These are phyloP conservation scores for Chlorociboria aeruginascens DNA, from an alignment of 495 filamentous ascomycete species.

Conservation along the genomic window DNA sequence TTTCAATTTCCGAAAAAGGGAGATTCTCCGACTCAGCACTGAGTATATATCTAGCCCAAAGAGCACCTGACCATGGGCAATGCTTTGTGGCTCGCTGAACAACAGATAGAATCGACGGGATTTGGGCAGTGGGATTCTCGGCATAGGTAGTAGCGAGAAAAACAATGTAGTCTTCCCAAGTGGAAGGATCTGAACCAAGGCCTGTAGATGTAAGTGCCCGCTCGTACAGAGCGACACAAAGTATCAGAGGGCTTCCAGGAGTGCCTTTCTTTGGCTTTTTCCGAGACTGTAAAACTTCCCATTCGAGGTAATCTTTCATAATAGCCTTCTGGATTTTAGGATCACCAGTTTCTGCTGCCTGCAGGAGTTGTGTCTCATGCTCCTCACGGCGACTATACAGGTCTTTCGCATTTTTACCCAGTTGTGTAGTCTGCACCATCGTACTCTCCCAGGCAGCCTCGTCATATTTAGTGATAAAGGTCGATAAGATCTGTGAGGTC, in stretches of 20 bases:
- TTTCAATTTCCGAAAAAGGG: slow-evolving; percentile 66
- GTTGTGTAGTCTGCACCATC: slow-evolving; percentile 59
- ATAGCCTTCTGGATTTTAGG: slow-evolving; percentile 39
- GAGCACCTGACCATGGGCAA: slow-evolving; percentile 79
- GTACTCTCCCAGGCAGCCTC: slow-evolving; percentile 61
- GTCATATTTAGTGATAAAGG: slow-evolving; percentile 68
- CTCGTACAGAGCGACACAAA: slow-evolving; percentile 64
- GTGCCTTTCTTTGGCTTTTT: slow-evolving; percentile 28
- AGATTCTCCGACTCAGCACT: slow-evolving; percentile 64
- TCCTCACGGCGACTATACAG: slow-evolving; percentile 56
- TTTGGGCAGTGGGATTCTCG: slow-evolving; percentile 2
- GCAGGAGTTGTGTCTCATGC: slow-evolving; percentile 55
- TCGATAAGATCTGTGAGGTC: slow-evolving; percentile 73
- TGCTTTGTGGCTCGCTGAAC: slow-evolving; percentile 71
- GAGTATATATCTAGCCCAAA: slow-evolving; percentile 85
- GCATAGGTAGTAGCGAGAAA: slow-evolving; percentile 37
- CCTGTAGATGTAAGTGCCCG: slow-evolving; percentile 55
- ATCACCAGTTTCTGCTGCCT: slow-evolving; percentile 47
- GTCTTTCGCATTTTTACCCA: slow-evolving; percentile 55
- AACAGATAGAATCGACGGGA: slow-evolving; percentile 31
- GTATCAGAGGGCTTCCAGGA: slow-evolving; percentile 32
- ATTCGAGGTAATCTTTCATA: slow-evolving; percentile 71
- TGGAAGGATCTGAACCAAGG: slow-evolving; percentile 53
- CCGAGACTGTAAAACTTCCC: slow-evolving; percentile 55
- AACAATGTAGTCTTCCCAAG: slow-evolving; percentile 76